Evolutionary conservation across 2,329 filamentous ascomycete species (phyloP).

Genomic region (Alternaria tenuissima): DNA sequence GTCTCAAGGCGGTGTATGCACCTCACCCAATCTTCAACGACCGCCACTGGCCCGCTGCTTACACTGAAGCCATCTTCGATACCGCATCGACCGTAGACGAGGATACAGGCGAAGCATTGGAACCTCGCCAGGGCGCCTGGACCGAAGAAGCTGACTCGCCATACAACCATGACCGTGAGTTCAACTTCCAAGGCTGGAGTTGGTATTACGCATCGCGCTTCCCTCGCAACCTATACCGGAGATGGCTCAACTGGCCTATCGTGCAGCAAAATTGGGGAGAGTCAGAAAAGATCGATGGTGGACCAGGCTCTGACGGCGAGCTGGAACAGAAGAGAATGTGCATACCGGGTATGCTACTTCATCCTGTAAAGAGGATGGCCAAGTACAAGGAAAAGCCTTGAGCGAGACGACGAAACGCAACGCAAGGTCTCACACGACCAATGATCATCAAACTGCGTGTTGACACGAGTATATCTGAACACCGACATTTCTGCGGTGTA

Average conservation of each 20-base stretch:
- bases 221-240: constrained; percentile 78
- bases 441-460: background rate
- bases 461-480: constrained; percentile 1
- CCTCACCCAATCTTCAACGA: constrained; percentile 91
- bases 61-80: constrained; percentile 82
- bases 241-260: constrained; percentile 85
- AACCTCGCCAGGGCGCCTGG: constrained; percentile 67
- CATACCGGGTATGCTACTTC: constrained; percentile 85
- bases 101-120: constrained; percentile 55
- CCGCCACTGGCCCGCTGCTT: constrained; percentile 81
- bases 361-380: constrained; percentile 77
- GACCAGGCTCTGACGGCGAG: constrained; percentile 53
- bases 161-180: constrained; percentile 73
- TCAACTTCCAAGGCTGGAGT: constrained; percentile 84
- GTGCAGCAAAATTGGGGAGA: constrained; percentile 81
- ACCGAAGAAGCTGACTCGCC: constrained; percentile 53
- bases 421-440: background rate
- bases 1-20: constrained; percentile 88
- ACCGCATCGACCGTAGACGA: constrained; percentile 49
- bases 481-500: background rate
- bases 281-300: constrained; percentile 67
- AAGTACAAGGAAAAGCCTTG: constrained; percentile 32
- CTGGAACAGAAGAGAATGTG: constrained; percentile 80
- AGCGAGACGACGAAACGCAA: constrained; percentile 6
- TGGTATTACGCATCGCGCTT: constrained; percentile 95